A percentile compares a stretch with the other conserved stretches of the same genome.
phyloP scores from a whole-genome alignment of 2,329 filamentous ascomycete species.

The Trichoderma hamatum region DNA sequence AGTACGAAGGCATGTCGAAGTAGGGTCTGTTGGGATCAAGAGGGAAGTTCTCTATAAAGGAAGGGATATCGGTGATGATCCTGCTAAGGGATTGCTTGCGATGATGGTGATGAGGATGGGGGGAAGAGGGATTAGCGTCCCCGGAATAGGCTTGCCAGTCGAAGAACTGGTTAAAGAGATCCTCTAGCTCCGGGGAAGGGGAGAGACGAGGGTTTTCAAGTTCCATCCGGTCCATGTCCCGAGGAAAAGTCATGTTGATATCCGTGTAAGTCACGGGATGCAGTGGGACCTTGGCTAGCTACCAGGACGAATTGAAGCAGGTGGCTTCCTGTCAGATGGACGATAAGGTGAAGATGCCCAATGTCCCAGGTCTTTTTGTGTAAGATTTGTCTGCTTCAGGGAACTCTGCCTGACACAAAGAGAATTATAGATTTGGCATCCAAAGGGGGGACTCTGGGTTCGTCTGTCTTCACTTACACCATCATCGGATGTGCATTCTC shows the following conservation, averaged over 20 bases:
- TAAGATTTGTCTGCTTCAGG: constrained; percentile 45
- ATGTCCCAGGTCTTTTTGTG: constrained; percentile 44
- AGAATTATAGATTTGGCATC: constrained; percentile 46
- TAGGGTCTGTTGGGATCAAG: constrained; percentile 41
- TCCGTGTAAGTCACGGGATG: constrained; percentile 48
- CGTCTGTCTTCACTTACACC: constrained; percentile 42
- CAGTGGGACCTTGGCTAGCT: constrained; percentile 47
- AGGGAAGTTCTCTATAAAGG: constrained; percentile 40
- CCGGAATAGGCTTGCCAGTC: constrained; percentile 43
- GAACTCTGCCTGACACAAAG: constrained; percentile 43
- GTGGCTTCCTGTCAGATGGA: constrained; percentile 41
- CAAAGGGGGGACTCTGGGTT: constrained; percentile 40
- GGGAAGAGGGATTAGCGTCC: constrained; percentile 37
- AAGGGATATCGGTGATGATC: constrained; percentile 43
- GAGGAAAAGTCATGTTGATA: constrained; percentile 45
- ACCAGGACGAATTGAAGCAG: constrained; percentile 43
- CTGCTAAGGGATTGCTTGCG: constrained; percentile 38
- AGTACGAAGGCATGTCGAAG: constrained; percentile 42
- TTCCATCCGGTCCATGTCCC: constrained; percentile 41
- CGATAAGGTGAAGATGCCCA: constrained; percentile 47
- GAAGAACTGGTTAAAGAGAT: constrained; percentile 43
- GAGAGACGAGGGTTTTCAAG: constrained; percentile 44
- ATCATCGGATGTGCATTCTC: constrained; percentile 40
- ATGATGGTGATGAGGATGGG: constrained; percentile 29
- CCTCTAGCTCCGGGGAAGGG: constrained; percentile 43